Conservation (phyloP, 148 eudicot genomes). For the Rhododendron mucronatum region DNA sequence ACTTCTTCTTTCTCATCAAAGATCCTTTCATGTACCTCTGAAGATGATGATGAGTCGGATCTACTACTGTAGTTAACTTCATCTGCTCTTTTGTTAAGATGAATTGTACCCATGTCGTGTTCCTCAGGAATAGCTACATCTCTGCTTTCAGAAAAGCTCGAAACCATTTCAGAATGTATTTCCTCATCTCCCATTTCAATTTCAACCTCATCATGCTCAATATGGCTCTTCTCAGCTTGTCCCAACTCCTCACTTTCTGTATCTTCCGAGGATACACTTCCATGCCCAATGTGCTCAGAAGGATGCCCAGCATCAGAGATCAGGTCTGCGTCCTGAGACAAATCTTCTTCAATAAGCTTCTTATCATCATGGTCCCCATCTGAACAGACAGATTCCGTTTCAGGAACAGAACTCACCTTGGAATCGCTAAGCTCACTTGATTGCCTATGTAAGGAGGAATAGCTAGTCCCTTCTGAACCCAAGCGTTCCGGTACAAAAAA, state of each 20-base stretch:
- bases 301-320: conserved; percentile 22
- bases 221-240: conserved; percentile 18
- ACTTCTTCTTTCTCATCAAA: conserved; percentile 26
- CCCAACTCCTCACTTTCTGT: conserved; percentile 22
- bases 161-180: conserved; percentile 16
- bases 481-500: conserved; percentile 33
- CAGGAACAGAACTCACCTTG: conserved; percentile 48
- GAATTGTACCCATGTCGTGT: not conserved
- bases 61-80: conserved; percentile 21
- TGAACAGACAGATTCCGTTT: conserved; percentile 41
- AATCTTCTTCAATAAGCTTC: conserved; percentile 26
- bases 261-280: conserved; percentile 50
- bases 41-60: conserved; percentile 33
- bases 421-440: conserved; percentile 55
- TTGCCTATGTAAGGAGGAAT: conserved; percentile 41
- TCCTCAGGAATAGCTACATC: conserved; percentile 13
- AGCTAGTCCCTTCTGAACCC: conserved; percentile 32
- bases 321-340: conserved; percentile 23
- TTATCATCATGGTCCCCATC: conserved; percentile 29
- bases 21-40: conserved; percentile 33
- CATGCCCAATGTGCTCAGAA: conserved; percentile 39
- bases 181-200: conserved; percentile 20
- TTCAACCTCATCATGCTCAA: conserved; percentile 13
- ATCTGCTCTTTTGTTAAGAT: conserved; percentile 10
- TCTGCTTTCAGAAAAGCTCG: conserved; percentile 15